These are phyloP conservation scores for Francoa sonchifolia DNA, from an alignment of 441 rosid species.

Conservation along the genomic window DNA sequence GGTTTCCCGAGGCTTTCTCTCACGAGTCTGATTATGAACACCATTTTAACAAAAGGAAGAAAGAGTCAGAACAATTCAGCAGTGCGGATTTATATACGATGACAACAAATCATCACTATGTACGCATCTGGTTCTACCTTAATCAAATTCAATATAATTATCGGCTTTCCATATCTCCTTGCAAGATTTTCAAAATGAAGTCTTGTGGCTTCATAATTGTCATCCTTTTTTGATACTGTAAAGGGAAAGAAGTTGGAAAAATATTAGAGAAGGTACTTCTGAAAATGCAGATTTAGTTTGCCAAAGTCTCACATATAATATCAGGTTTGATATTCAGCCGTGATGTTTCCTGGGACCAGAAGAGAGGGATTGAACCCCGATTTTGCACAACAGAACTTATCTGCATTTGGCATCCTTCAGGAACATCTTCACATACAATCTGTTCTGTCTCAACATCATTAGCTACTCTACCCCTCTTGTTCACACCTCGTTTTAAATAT, in stretches of 20 bases:
- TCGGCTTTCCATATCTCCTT: slow-evolving; percentile 90
- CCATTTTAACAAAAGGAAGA: slow-evolving; percentile 2
- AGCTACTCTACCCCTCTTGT: slow-evolving; percentile 93
- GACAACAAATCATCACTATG: background rate
- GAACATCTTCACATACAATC: slow-evolving; percentile 81
- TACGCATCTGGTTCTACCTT: slow-evolving; percentile 36
- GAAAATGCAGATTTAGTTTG: slow-evolving; percentile 3
- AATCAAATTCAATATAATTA: slow-evolving; percentile 83
- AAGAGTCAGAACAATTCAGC: background rate
- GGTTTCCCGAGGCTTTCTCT: slow-evolving; percentile 91
- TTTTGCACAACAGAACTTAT: slow-evolving; percentile 88
- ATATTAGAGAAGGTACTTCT: background rate
- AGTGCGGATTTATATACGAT: no score
- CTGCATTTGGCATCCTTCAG: slow-evolving; percentile 58
- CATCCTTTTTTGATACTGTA: slow-evolving; percentile 82
- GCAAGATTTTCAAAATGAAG: slow-evolving; percentile 91
- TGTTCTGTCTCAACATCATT: slow-evolving; percentile 99
- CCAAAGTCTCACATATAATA: slow-evolving; percentile 47
- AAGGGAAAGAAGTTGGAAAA: slow-evolving; percentile 16
- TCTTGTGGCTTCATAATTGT: slow-evolving; percentile 81
- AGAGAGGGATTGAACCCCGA: slow-evolving; percentile 97
- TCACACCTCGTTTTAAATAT: slow-evolving; percentile 94
- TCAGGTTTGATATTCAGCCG: slow-evolving; percentile 94
- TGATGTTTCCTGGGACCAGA: slow-evolving; percentile 99
- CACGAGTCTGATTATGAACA: slow-evolving; percentile 46